Conservation (phyloP, 805 yeast genomes). For the Priceomyces medius region DNA sequence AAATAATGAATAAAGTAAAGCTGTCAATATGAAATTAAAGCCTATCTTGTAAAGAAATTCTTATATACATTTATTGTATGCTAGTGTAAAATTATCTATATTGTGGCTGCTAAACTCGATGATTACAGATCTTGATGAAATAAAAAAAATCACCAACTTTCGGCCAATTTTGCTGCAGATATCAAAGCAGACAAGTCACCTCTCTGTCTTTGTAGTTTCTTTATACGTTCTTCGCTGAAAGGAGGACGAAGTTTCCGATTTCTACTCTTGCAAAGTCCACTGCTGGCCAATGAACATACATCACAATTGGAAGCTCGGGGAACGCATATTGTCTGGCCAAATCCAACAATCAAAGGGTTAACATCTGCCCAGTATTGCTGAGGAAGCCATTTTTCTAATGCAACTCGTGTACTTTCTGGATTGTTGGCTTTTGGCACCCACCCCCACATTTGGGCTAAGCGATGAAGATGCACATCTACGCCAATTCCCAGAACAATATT, state of each 20-base stretch:
- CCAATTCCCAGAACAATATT: slow-evolving; percentile 77
- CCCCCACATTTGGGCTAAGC: slow-evolving; percentile 75
- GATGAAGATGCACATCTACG: slow-evolving; percentile 86
- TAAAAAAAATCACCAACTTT: slow-evolving; percentile 1
- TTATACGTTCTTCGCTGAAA: slow-evolving; percentile 25
- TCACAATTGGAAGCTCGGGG: slow-evolving; percentile 73
- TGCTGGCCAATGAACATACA: slow-evolving; percentile 55
- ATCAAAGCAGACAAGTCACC: slow-evolving; percentile 29
- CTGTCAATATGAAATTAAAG: too few relatives aligned
- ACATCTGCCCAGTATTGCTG: slow-evolving; percentile 75
- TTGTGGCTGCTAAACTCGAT: too few relatives aligned
- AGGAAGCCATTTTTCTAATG: slow-evolving; percentile 74
- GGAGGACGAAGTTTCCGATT: slow-evolving; percentile 40
- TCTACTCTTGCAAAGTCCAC: slow-evolving; percentile 57
- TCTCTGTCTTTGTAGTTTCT: slow-evolving; percentile 29
- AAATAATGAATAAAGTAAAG: too few relatives aligned
- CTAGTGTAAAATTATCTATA: too few relatives aligned
- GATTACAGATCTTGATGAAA: too few relatives aligned
- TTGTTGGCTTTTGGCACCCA: slow-evolving; percentile 63
- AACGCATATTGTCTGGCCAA: slow-evolving; percentile 85
- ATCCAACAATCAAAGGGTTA: slow-evolving; percentile 85
- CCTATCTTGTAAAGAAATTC: too few relatives aligned
- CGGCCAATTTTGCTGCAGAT: not conserved
- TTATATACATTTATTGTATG: too few relatives aligned
- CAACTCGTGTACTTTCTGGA: slow-evolving; percentile 74